A percentile compares a stretch with the other conserved stretches of the same genome.
These are phyloP conservation scores for Desmodesmus armatus DNA, from an alignment of 139 green algal species.

Conservation along the genomic window DNA sequence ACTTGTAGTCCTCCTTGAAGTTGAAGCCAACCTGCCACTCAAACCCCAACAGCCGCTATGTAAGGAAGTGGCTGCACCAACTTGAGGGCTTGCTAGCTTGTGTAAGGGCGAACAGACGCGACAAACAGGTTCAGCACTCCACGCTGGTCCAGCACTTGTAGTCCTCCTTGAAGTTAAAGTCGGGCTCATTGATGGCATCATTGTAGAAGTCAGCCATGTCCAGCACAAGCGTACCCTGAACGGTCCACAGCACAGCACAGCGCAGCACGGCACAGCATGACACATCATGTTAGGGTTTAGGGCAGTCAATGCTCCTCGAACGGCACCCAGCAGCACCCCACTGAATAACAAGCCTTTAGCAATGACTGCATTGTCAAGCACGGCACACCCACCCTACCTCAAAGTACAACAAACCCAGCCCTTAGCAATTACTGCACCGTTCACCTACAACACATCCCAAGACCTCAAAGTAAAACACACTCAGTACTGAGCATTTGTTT, in stretches of 20 bases:
- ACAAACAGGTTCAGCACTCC: neutral
- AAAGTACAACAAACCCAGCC: too few relatives aligned
- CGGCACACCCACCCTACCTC: neutral
- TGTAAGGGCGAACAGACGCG: neutral
- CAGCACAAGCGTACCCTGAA: slow-evolving; percentile 46
- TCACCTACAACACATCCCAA: too few relatives aligned
- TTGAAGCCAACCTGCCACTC: too few relatives aligned
- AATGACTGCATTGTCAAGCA: too few relatives aligned
- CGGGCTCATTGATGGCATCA: slow-evolving; percentile 82
- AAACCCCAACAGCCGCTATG: too few relatives aligned
- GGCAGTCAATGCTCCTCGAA: neutral
- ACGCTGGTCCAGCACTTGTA: slow-evolving; percentile 72
- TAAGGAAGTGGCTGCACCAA: too few relatives aligned
- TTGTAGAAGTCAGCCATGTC: slow-evolving; percentile 77
- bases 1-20: slow-evolving; percentile 77
- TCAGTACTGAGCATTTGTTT: too few relatives aligned
- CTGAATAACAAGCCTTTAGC: neutral
- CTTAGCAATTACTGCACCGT: too few relatives aligned
- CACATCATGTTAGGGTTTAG: neutral
- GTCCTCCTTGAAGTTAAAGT: slow-evolving; percentile 85
- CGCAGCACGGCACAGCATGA: neutral
- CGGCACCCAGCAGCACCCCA: neutral
- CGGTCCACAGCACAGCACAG: too few relatives aligned
- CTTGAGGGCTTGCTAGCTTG: too few relatives aligned
- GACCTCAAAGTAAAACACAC: too few relatives aligned